Conservation (phyloP, 768 basidiomycete genomes). For the Auricularia sp. region DNA sequence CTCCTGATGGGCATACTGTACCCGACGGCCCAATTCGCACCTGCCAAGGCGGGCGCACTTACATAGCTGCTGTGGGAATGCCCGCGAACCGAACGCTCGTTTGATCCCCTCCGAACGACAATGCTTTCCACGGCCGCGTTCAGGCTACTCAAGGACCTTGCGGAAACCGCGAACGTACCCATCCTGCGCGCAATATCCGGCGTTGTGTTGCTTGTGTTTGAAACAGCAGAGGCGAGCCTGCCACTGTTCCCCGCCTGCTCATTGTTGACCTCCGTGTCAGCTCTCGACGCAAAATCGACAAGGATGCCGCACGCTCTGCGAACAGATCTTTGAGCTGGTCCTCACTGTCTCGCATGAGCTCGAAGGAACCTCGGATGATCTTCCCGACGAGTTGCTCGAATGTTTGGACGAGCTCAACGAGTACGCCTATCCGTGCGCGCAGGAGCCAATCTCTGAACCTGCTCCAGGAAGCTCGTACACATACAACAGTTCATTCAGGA, state of each 20-base stretch:
- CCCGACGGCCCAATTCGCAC: too few relatives aligned
- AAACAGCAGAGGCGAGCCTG: neutral
- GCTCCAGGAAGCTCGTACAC: neutral
- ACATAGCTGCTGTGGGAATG: too few relatives aligned
- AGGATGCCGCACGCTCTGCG: neutral
- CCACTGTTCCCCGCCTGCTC: neutral
- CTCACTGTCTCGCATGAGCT: neutral
- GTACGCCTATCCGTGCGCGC: neutral
- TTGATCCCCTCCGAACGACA: neutral
- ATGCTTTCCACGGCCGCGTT: neutral
- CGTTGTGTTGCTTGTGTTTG: neutral
- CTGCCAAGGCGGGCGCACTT: too few relatives aligned
- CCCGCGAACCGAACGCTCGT: too few relatives aligned
- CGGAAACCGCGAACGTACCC: neutral
- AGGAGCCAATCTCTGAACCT: neutral
- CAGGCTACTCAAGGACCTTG: neutral
- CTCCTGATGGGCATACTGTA: too few relatives aligned
- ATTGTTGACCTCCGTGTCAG: neutral
- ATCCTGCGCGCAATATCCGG: neutral
- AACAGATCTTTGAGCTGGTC: neutral
- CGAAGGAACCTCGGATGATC: neutral
- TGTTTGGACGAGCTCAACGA: neutral
- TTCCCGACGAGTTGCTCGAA: neutral
- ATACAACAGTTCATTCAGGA: neutral
- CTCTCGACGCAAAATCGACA: neutral